Evolutionary conservation across 768 basidiomycete genomes (phyloP).

Genomic region (Suillus hirtellus): DNA sequence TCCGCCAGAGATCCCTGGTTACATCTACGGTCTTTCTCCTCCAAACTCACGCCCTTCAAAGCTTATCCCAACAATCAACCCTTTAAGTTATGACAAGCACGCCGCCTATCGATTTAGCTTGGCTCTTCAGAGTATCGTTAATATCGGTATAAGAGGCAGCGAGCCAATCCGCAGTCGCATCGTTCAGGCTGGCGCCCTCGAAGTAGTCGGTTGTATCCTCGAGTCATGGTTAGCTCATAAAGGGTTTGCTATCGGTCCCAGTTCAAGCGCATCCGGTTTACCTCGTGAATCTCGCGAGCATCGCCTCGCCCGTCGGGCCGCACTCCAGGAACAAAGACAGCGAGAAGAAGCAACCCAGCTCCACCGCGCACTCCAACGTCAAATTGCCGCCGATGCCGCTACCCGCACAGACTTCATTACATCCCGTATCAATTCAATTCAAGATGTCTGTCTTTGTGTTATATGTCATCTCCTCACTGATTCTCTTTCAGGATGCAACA

Average conservation of each 20-base stretch:
- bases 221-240: conserved; percentile 91
- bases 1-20: conserved; percentile 72
- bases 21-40: conserved; percentile 77
- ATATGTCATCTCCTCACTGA: background rate
- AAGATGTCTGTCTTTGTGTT: conserved; percentile 25
- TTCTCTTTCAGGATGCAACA: conserved; percentile 32
- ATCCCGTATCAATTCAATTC: conserved; percentile 11
- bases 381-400: conserved; percentile 40
- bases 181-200: conserved; percentile 91
- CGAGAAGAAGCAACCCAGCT: conserved; percentile 61
- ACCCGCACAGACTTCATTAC: conserved; percentile 15
- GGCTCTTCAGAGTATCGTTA: conserved; percentile 96
- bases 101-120: conserved; percentile 88
- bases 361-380: conserved; percentile 56
- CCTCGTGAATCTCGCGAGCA: conserved; percentile 78
- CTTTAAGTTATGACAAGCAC: conserved; percentile 72
- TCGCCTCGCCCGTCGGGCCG: conserved; percentile 59
- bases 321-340: conserved; percentile 55
- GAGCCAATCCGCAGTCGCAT: conserved; percentile 90
- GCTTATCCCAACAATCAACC: conserved; percentile 62
- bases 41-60: conserved; percentile 58
- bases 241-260: conserved; percentile 84
- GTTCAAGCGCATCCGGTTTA: conserved; percentile 70
- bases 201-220: conserved; percentile 90
- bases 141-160: conserved; percentile 94